phyloP scores from a whole-genome alignment of 2,329 filamentous ascomycete genomes.

The Neonectria faginata region DNA sequence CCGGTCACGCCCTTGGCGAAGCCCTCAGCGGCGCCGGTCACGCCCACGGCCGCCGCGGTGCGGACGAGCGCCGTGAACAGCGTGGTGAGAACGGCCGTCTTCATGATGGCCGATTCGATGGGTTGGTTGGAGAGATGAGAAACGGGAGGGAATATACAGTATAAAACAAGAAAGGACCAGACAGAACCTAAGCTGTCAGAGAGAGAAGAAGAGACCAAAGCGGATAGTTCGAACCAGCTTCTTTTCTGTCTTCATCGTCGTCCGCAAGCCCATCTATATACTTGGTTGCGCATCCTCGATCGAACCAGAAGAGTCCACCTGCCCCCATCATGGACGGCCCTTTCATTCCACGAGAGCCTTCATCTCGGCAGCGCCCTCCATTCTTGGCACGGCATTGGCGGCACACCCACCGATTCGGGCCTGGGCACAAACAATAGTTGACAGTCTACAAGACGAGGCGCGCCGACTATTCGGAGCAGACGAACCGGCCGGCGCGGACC shows the following conservation, averaged over 20 bases:
- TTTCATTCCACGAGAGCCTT: not conserved
- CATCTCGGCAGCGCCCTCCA: constrained; percentile 11
- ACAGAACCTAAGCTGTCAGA: constrained; percentile 36
- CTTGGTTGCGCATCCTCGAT: too few species aligned
- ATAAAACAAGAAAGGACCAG: not conserved
- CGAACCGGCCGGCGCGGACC: constrained; percentile 3
- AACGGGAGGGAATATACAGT: not conserved
- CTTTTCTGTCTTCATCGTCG: not conserved
- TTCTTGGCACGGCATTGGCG: constrained; percentile 40
- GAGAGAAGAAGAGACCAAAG: constrained; percentile 4
- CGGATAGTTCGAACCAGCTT: constrained; percentile 1
- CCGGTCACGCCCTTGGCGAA: constrained; percentile 67
- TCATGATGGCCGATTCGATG: constrained; percentile 19
- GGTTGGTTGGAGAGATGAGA: not conserved
- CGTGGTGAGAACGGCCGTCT: constrained; percentile 36
- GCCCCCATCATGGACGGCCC: constrained; percentile 10
- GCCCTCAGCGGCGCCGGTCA: constrained; percentile 55
- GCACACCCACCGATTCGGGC: constrained; percentile 13
- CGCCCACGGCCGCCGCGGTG: constrained; percentile 55
- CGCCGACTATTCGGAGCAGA: too few species aligned
- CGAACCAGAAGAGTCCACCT: not conserved
- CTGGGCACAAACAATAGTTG: not conserved
- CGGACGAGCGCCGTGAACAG: constrained; percentile 45
- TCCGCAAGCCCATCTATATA: constrained; percentile 12
- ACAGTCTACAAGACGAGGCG: not conserved